Evolutionary conservation across 2,329 filamentous ascomycete species (phyloP), one percentile per base, ranked within the genome.

Genomic region (Cordyceps pruinosa): DNA sequence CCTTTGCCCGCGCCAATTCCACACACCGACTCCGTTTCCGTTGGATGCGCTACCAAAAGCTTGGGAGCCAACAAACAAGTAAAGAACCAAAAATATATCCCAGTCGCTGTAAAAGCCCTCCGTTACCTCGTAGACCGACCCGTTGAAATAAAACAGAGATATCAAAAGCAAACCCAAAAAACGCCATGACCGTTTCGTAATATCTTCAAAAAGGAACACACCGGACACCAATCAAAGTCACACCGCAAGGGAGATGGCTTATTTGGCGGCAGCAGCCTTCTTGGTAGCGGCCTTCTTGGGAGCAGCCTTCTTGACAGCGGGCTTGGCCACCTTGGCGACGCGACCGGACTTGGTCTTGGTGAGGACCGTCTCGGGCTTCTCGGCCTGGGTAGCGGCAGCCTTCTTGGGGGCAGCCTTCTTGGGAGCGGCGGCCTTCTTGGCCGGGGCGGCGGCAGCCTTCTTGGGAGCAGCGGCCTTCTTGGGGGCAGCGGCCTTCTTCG

Each of bases 281-380:
- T 77, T 77, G 26, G 74, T 66, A 5, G 73, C 67, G 19, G 75
- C 72, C 48, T 73, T 70, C 71, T 76, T 77, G 12, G 73, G 66
- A 17, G 76, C 71, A 13, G 75, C 71, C 73, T 77, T 77, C 69
- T 79, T 77, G 41, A 76, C 72, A 8, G 77, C 72, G 21, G 73
- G 70, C 66, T 76, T 74, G 66, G 74, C 58, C 25, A 80, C 77
- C 84, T 94, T 95, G 66, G 87, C 84, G 66, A 95, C 87, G 64
- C 90, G 87, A 49, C 90, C 90, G 55, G 89, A 86, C 83, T 94
- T 94, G 72, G 90, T 92, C 83, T 89, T 92, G 71, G 81, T 83
- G 53, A 91, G 75, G 49, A 87, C 79, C 67, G 85, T 84, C 58
- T 73, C 70, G 61, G 84, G 79, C 74, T 87, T 85, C 64, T 90